Percentiles rank a stretch among this genome's conserved stretches.
Evolutionary conservation across 2,329 filamentous ascomycete genomes (phyloP).

Genomic region (Fusarium protoensiforme): DNA sequence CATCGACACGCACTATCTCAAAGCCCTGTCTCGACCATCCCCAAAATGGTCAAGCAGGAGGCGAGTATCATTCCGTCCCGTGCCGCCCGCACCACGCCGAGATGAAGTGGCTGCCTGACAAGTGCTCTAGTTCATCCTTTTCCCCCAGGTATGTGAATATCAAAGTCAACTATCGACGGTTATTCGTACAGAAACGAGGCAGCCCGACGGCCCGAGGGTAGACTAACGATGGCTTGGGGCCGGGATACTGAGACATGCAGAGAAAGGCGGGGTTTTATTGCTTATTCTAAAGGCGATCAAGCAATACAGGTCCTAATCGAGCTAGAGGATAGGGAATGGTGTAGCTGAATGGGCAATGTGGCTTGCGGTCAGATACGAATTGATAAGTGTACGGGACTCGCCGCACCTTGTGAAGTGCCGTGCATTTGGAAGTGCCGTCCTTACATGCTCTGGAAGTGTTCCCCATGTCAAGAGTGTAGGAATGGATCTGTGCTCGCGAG

Average conservation of each 20-base stretch:
- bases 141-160: not conserved
- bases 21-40: not conserved
- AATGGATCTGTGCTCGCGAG: not conserved
- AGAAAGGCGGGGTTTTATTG: not conserved
- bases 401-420: not conserved
- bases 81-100: not conserved
- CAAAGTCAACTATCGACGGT: not conserved
- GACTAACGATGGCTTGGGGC: not conserved
- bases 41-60: not conserved
- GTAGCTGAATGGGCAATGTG: slow-evolving; percentile 16
- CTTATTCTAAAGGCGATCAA: not conserved
- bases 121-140: not conserved
- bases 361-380: not conserved
- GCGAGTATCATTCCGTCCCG: not conserved
- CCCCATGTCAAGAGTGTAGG: not conserved
- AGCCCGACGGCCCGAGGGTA: not conserved
- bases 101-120: not conserved
- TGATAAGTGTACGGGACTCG: not conserved
- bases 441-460: not conserved
- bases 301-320: not conserved
- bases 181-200: not conserved
- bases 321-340: not conserved
- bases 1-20: not conserved
- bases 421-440: not conserved
- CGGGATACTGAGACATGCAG: not conserved